Conservation (phyloP, 352 stramenopile genomes). For the Globisporangium mamillatum region DNA sequence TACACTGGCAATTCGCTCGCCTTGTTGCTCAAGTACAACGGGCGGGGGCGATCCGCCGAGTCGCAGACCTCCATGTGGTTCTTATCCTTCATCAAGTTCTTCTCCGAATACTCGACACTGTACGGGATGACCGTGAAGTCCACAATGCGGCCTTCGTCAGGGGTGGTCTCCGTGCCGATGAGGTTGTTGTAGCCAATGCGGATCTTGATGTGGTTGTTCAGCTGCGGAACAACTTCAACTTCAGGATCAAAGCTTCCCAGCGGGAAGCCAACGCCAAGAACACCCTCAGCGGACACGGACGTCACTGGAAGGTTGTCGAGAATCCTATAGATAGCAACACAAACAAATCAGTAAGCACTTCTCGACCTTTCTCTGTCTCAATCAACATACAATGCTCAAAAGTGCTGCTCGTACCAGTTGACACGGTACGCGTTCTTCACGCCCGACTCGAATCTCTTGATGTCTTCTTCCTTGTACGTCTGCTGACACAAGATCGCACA, state of each 20-base stretch:
- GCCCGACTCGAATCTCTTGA: conserved; percentile 90
- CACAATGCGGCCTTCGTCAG: conserved; percentile 95
- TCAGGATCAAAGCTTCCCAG: conserved; percentile 90
- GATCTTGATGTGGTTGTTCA: conserved; percentile 99
- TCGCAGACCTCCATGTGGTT: conserved; percentile 81
- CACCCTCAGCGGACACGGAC: conserved; percentile 62
- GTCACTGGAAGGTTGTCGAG: conserved; percentile 97
- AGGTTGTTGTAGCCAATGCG: conserved; percentile 97
- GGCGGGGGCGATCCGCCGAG: conserved; percentile 52
- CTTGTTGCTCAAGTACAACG: conserved; percentile 85
- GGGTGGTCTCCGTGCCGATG: conserved; percentile 47
- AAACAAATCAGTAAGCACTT: background rate
- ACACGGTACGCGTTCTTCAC: conserved; percentile 97
- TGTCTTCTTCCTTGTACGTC: conserved; percentile 91
- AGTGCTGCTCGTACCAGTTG: conserved; percentile 80
- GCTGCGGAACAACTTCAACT: conserved; percentile 84
- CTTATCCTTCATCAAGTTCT: conserved; percentile 51
- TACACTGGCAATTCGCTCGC: conserved; percentile 82
- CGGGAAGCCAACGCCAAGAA: conserved; percentile 80
- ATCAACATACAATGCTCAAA: background rate
- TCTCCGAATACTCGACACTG: conserved; percentile 93
- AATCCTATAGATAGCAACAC: conserved; percentile 68
- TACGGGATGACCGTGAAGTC: conserved; percentile 98
- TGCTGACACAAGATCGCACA: conserved; percentile 75
- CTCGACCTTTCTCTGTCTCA: background rate